Conservation (phyloP, 768 basidiomycete genomes). For the Porpolomopsis calyptriformis region DNA sequence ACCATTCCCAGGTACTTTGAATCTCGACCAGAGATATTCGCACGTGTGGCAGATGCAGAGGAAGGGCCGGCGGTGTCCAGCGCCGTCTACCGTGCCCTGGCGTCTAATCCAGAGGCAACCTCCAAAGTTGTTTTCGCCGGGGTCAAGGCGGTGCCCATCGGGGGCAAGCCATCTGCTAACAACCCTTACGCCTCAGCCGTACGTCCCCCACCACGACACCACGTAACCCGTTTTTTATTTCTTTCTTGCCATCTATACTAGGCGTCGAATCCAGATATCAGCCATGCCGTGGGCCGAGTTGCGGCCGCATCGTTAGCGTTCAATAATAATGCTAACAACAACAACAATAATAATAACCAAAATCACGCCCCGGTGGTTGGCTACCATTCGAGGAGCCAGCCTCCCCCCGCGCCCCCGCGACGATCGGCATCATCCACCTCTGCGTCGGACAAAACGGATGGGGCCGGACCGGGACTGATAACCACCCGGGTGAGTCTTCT, state of each 20-base stretch:
- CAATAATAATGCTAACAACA: slow-evolving; percentile 11
- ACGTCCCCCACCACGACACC: no score
- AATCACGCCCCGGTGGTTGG: slow-evolving; percentile 11
- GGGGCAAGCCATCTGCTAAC: no score
- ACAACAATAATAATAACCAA: slow-evolving; percentile 15
- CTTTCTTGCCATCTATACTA: no score
- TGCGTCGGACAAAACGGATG: background rate
- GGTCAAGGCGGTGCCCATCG: no score
- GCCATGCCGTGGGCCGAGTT: slow-evolving; percentile 39
- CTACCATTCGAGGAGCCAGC: slow-evolving; percentile 9
- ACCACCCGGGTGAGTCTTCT: background rate
- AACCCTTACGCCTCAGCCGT: no score
- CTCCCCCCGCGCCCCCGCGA: slow-evolving; percentile 15
- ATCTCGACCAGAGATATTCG: slow-evolving; percentile 57
- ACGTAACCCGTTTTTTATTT: no score
- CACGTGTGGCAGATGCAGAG: slow-evolving; percentile 16
- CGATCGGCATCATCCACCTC: background rate
- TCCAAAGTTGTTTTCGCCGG: slow-evolving; percentile 33
- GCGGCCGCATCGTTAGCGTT: slow-evolving; percentile 47
- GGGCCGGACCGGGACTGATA: background rate
- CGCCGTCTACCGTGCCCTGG: slow-evolving; percentile 37
- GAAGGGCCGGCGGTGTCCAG: slow-evolving; percentile 19
- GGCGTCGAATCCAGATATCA: slow-evolving; percentile 31
- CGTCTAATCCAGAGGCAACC: slow-evolving; percentile 31
- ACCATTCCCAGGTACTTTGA: slow-evolving; percentile 52